Percentiles rank a stretch among this genome's conserved stretches.
These are phyloP conservation scores for Diaporthe amygdali DNA, from an alignment of 2,329 filamentous ascomycete genomes.

Conservation along the genomic window DNA sequence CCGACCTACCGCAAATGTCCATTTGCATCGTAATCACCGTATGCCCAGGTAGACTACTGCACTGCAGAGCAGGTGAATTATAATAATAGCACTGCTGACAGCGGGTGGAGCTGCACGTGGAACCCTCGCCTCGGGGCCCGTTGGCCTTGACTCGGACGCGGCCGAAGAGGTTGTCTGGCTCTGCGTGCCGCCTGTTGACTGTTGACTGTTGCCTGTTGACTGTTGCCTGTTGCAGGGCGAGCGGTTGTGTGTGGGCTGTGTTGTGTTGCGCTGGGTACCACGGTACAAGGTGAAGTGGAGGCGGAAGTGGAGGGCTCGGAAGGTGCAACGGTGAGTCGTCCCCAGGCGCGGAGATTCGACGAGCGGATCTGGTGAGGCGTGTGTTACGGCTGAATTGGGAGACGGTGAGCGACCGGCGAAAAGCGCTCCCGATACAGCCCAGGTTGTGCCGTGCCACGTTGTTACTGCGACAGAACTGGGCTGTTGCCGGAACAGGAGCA, in stretches of 20 bases:
- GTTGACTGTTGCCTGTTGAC: background rate
- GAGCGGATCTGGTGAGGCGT: constrained; percentile 8
- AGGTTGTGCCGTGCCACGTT: background rate
- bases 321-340: constrained; percentile 15
- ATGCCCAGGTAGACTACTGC: background rate
- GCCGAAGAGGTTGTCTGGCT: background rate
- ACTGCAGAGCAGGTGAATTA: background rate
- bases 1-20: constrained; percentile 1
- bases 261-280: background rate
- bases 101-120: background rate
- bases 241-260: background rate
- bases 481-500: background rate
- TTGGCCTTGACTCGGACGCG: background rate
- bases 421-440: background rate
- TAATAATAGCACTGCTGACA: background rate
- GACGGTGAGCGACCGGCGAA: constrained; percentile 1
- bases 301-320: constrained; percentile 8
- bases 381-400: background rate
- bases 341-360: constrained; percentile 14
- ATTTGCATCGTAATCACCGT: background rate
- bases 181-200: background rate
- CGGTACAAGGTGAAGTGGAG: background rate
- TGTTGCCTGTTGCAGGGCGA: background rate
- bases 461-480: background rate
- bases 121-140: background rate